Base-by-base conservation (phyloP, 352 stramenopile genomes). In the Pythium scleroteichum region DNA sequence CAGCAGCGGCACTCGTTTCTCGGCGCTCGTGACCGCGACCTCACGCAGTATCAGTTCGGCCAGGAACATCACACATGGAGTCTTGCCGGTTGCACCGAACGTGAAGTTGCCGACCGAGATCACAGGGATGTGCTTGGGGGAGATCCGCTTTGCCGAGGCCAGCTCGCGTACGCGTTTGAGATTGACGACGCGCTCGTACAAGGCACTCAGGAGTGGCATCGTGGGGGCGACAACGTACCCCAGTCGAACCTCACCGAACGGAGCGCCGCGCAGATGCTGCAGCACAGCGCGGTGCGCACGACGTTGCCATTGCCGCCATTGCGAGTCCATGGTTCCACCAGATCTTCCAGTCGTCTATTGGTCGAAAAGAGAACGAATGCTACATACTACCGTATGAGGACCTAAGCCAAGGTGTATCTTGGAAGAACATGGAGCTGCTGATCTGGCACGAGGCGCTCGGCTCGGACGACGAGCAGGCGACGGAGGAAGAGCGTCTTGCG, bases 71-170 rank as follows among this genome's bases (percentile, higher is more conserved):
- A 81, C 81, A 8, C 76, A 83, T 20, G 81, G 81, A 39, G 81
- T 91, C 68, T 91, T 91, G 51, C 81, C 81, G 4, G 81, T 91
- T n/a, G 75, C 81, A 2, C 81, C 81, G 39, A 88, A 89, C 2
- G 81, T 91, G 53, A 85, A 45, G 67, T 91, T 91, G 26, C 81
- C 81, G 23, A 89, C 74, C 41, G 78, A 87, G n/a, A 91, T 62
- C 16, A 87, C 74, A 7, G 71, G 77, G 40, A 91, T 42, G 7
- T 44, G 24, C 0, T 46, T 55, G 8, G 68, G 60, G n/a, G 60
- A 54, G 35, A 88, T 68, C 20, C 68, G 74, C 26, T 68, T 38
- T 1, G 63, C 27, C 0, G 26, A 16, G 32, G 66, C 40, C 41
- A 62, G 17, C 22, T 80, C 76, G 19, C 59, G 59, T 24, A 13